Percentiles rank a stretch among this genome's conserved stretches.
phyloP scores from a whole-genome alignment of 2,329 filamentous ascomycete species.

The Neofusicoccum sp. region DNA sequence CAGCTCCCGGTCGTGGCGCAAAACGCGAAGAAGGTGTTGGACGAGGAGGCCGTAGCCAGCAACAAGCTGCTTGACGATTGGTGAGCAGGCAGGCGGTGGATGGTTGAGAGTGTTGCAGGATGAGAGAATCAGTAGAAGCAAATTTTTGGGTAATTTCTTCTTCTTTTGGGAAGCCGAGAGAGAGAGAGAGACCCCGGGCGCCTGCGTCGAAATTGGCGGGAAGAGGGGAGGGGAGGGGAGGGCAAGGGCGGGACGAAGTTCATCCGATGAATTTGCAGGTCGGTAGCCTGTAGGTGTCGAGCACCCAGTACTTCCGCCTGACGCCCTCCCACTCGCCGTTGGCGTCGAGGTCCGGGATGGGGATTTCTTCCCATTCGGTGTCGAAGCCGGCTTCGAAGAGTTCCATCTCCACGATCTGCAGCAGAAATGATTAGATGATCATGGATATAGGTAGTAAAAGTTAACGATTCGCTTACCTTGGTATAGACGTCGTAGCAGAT shows the following conservation, averaged over 20 bases:
- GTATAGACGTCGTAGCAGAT: constrained; percentile 97
- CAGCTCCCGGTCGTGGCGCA: constrained; percentile 40
- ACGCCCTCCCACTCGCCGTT: constrained; percentile 86
- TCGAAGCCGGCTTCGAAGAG: constrained; percentile 85
- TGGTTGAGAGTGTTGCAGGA: background rate
- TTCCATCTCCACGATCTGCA: constrained; percentile 76
- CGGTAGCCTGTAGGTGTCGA: constrained; percentile 74
- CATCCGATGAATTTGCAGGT: constrained; percentile 71
- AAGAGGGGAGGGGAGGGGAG: too few species aligned
- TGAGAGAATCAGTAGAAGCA: background rate
- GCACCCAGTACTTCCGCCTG: constrained; percentile 82
- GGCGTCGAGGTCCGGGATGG: constrained; percentile 68
- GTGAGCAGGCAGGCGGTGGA: constrained; percentile 12
- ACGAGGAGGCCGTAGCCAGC: constrained; percentile 33
- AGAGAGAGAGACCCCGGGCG: background rate
- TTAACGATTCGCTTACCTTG: constrained; percentile 49
- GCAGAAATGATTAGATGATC: background rate
- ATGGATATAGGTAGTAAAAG: constrained; percentile 2
- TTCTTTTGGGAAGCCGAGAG: background rate
- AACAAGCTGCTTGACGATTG: constrained; percentile 32
- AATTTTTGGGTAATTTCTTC: background rate
- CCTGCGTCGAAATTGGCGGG: background rate
- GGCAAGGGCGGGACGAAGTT: constrained; percentile 20
- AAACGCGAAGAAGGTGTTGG: constrained; percentile 42
- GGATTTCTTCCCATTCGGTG: constrained; percentile 77